These are phyloP conservation scores for Leccinum subgranulosum DNA, from an alignment of 768 basidiomycete genomes.

Conservation along the genomic window DNA sequence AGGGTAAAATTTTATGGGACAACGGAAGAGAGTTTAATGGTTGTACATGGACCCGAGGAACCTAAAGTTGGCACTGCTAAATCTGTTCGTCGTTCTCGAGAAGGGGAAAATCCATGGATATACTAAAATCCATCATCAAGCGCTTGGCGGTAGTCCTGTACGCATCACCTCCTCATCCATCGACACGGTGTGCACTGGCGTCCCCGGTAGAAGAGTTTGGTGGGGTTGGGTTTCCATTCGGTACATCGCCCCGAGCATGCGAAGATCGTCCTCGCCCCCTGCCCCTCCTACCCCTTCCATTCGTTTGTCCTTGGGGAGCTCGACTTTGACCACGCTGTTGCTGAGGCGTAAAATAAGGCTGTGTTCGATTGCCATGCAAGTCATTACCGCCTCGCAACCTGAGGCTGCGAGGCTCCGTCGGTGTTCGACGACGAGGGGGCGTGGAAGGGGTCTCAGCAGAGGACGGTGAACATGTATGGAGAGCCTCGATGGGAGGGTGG, in stretches of 20 bases:
- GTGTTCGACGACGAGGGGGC: slow-evolving; percentile 1
- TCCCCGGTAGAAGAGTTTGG: background rate
- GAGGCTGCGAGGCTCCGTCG: slow-evolving; percentile 7
- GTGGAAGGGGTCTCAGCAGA: slow-evolving; percentile 7
- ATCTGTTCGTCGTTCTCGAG: background rate
- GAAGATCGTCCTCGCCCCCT: background rate
- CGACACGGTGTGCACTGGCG: background rate
- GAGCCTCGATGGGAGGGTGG: slow-evolving; percentile 15
- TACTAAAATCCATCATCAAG: background rate
- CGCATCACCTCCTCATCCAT: background rate
- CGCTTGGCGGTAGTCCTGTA: background rate
- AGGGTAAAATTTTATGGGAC: background rate
- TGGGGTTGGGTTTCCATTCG: background rate
- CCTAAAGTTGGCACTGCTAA: slow-evolving; percentile 1
- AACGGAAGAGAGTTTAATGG: background rate
- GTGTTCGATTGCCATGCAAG: background rate
- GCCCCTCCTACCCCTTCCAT: slow-evolving; percentile 4
- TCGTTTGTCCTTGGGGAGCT: background rate
- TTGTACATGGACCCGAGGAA: background rate
- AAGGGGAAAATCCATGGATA: background rate
- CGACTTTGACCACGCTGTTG: slow-evolving; percentile 3
- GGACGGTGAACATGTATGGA: slow-evolving; percentile 7
- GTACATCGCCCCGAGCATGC: background rate
- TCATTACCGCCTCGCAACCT: slow-evolving; percentile 1
- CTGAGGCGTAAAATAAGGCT: background rate